Evolutionary conservation across 2,329 filamentous ascomycete genomes (phyloP), one percentile per base, ranked within the genome.

Genomic region (Arthrinium phaeospermum): DNA sequence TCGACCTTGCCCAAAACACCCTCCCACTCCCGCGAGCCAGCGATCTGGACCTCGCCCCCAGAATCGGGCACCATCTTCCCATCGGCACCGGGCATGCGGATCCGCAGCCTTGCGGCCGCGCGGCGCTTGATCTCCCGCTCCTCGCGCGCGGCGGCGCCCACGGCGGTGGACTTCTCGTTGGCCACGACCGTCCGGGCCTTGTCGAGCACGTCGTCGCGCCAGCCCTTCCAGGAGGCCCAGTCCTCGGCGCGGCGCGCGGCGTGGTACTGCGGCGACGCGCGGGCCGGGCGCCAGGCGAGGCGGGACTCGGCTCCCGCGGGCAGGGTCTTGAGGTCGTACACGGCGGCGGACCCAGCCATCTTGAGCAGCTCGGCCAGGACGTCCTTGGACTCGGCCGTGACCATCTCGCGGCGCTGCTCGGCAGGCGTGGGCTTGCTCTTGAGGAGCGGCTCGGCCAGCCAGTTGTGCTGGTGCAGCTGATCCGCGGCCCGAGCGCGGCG

Each of bases 161-260:
- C 67, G 19, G 34, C 30, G 4, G 57, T 64, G 45, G 75, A 61
- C 61, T 73, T 71, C 71, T 71, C 73, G 68, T 71, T 64, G 4
- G 73, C 73, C 30, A 77, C 71, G 70, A 89, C 79, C 8, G 84
- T 81, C 70, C 80, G 79, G 3, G 85, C 86, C 83, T 91, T 91
- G 78, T 85, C 84, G 14, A 88, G 77, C 46, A 91, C 86, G 8
- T 85, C 84, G 34, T 85, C 83, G 76, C 87, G 85, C 90, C 90
- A 92, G 73, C 83, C 82, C 76, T 84, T 86, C 90, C 90, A 92
- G 1, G 86, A 83, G 34, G 87, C 90, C 77, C 89, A 92, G 74
- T 93, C 88, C 81, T 94, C 92, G 72, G 85, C 86, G 79, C 91
- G 88, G 79, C 85, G 87, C 24, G 91, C 91, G 13, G 91, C 90